Evolutionary conservation across 352 stramenopile genomes (phyloP).

Genomic region (Pythium guiyangense): DNA sequence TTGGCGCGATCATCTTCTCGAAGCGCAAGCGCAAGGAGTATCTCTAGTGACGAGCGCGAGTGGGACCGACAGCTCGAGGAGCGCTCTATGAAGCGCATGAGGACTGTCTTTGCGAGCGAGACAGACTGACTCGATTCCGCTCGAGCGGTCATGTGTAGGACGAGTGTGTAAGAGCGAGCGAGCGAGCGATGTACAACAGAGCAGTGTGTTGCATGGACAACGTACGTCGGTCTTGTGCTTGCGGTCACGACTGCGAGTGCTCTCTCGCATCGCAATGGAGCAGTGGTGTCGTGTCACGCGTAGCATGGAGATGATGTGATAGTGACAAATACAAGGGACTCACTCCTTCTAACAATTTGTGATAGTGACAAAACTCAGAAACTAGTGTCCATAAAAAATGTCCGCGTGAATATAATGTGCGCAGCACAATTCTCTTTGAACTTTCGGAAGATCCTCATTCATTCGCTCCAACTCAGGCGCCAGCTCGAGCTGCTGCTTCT

Average conservation of each 20-base stretch:
- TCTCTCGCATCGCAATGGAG: no score
- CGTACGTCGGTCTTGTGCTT: no score
- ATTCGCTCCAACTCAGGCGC: background rate
- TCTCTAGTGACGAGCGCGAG: conserved; percentile 22
- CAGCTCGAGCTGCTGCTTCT: no score
- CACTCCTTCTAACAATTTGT: no score
- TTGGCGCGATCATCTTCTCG: conserved; percentile 83
- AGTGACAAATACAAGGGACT: no score
- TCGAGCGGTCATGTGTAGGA: no score
- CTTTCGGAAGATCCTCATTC: background rate
- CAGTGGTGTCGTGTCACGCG: no score
- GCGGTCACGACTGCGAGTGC: no score
- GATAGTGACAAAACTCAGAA: background rate
- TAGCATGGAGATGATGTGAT: no score
- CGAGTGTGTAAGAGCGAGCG: background rate
- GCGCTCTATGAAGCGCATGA: background rate
- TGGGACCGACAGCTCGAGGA: background rate
- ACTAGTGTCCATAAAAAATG: background rate
- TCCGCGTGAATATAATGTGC: background rate
- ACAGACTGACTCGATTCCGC: no score
- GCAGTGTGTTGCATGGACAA: background rate
- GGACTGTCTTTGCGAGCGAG: no score
- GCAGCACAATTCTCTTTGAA: background rate
- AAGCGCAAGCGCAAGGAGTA: conserved; percentile 81
- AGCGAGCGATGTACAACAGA: background rate